phyloP scores from a whole-genome alignment of 2,329 filamentous ascomycete species.

The Epichloe uncinata region DNA sequence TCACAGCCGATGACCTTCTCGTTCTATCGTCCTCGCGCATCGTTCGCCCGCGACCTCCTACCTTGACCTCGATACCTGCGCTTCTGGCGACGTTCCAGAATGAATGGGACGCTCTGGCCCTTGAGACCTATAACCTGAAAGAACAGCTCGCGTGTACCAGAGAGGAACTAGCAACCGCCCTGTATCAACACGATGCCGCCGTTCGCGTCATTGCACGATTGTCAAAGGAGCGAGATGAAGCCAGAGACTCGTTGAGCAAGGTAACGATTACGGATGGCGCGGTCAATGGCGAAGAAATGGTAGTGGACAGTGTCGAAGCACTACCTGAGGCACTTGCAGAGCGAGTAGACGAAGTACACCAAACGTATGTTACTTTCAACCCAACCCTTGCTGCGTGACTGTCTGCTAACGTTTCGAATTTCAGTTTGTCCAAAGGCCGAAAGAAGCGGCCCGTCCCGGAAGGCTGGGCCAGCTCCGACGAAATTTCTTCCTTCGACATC shows the following conservation, averaged over 20 bases:
- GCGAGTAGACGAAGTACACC: slow-evolving; percentile 68
- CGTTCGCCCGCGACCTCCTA: slow-evolving; percentile 80
- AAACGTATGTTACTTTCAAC: slow-evolving; percentile 45
- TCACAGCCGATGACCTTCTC: slow-evolving; percentile 73
- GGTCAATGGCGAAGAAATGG: slow-evolving; percentile 72
- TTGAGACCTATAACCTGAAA: slow-evolving; percentile 83
- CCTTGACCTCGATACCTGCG: slow-evolving; percentile 93
- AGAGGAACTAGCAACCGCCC: slow-evolving; percentile 82
- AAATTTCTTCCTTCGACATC: slow-evolving; percentile 40
- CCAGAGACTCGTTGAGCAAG: slow-evolving; percentile 75
- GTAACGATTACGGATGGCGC: slow-evolving; percentile 54
- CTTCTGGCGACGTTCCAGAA: slow-evolving; percentile 92
- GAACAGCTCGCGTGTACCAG: slow-evolving; percentile 81
- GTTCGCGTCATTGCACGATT: slow-evolving; percentile 85
- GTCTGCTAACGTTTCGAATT: neutral
- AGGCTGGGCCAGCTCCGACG: slow-evolving; percentile 69
- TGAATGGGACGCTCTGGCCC: slow-evolving; percentile 89
- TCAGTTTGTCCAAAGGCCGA: slow-evolving; percentile 71
- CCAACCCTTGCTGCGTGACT: slow-evolving; percentile 5
- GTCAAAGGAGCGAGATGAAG: slow-evolving; percentile 85
- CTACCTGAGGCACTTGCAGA: slow-evolving; percentile 59
- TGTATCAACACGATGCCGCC: slow-evolving; percentile 97
- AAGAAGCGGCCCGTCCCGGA: slow-evolving; percentile 80
- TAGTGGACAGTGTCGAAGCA: slow-evolving; percentile 63
- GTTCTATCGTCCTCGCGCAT: slow-evolving; percentile 72